Percentiles rank a stretch among this genome's conserved stretches.
Evolutionary conservation across 257 asterid genomes (phyloP).

Genomic region (Ligustrum vulgare): DNA sequence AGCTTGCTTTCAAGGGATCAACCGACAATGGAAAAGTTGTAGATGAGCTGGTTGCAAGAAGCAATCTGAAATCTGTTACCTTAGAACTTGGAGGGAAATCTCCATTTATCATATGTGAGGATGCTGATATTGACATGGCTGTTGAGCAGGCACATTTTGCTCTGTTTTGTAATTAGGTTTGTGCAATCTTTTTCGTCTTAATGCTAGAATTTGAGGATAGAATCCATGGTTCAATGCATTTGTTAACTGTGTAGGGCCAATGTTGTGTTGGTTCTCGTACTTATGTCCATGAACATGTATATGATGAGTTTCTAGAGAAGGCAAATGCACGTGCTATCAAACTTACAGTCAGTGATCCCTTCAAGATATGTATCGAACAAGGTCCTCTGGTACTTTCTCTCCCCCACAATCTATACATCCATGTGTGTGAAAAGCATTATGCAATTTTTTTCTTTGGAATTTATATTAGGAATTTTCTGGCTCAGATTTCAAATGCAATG

Average conservation of each 20-base stretch:
- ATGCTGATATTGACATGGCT: no score
- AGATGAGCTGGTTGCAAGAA: constrained; percentile 42
- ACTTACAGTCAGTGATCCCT: constrained; percentile 91
- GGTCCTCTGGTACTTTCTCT: constrained; percentile 76
- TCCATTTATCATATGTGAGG: background rate
- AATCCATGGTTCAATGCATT: background rate
- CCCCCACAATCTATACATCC: no score
- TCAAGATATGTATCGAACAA: constrained; percentile 76
- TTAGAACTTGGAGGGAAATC: no score
- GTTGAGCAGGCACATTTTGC: no score
- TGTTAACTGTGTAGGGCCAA: constrained; percentile 64
- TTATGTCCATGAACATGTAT: constrained; percentile 77
- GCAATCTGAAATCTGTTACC: constrained; percentile 36
- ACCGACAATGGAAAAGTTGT: constrained; percentile 81
- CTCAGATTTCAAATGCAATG: no score
- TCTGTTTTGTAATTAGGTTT: background rate
- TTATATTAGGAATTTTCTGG: no score
- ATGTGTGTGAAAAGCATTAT: no score
- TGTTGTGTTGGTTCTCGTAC: constrained; percentile 98
- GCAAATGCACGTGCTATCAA: constrained; percentile 70
- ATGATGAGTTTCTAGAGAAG: constrained; percentile 83
- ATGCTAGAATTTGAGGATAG: background rate
- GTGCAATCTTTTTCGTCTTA: background rate
- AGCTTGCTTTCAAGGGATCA: constrained; percentile 98
- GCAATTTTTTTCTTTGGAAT: no score